Evolutionary conservation across 2,329 filamentous ascomycete species (phyloP).

Genomic region (Aspergillus latus): DNA sequence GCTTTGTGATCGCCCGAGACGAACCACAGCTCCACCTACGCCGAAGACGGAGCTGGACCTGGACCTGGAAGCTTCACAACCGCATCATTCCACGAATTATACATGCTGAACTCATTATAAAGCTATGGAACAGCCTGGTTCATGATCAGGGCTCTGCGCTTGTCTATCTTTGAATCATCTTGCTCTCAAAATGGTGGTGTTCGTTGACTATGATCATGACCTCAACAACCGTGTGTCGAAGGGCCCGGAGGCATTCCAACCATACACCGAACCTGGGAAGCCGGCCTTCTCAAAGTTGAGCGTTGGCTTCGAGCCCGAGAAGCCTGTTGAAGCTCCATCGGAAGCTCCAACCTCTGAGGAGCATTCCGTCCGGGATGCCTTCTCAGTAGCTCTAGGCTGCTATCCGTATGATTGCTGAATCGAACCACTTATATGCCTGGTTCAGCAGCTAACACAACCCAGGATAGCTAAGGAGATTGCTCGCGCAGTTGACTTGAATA

Average conservation of each 20-base stretch:
- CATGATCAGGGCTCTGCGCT: constrained; percentile 6
- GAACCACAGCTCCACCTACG: constrained; percentile 20
- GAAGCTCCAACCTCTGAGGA: constrained; percentile 7
- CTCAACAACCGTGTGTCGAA: constrained; percentile 25
- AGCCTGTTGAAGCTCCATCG: constrained; percentile 6
- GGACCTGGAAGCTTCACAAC: constrained; percentile 21
- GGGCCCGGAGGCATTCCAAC: constrained; percentile 16
- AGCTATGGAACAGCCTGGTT: constrained; percentile 18
- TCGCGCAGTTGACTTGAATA: constrained; percentile 78
- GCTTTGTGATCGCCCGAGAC: constrained; percentile 19
- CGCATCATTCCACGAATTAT: constrained; percentile 30
- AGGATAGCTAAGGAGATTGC: constrained; percentile 78
- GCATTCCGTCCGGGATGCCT: constrained; percentile 32
- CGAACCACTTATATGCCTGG: constrained; percentile 15
- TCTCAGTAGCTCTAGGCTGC: constrained; percentile 48
- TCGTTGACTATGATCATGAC: constrained; percentile 47
- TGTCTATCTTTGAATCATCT: neutral
- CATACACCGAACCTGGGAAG: constrained; percentile 25
- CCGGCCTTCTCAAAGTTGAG: constrained; percentile 22
- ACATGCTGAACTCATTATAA: constrained; percentile 6
- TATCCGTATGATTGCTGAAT: constrained; percentile 46
- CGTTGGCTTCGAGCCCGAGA: constrained; percentile 13
- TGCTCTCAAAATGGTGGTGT: constrained; percentile 47
- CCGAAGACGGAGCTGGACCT: constrained; percentile 28
- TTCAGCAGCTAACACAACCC: constrained; percentile 26